These are phyloP conservation scores for Homolaphlyctis polyrhiza DNA, from an alignment of 371 early-diverging fungal genomes.

Conservation along the genomic window DNA sequence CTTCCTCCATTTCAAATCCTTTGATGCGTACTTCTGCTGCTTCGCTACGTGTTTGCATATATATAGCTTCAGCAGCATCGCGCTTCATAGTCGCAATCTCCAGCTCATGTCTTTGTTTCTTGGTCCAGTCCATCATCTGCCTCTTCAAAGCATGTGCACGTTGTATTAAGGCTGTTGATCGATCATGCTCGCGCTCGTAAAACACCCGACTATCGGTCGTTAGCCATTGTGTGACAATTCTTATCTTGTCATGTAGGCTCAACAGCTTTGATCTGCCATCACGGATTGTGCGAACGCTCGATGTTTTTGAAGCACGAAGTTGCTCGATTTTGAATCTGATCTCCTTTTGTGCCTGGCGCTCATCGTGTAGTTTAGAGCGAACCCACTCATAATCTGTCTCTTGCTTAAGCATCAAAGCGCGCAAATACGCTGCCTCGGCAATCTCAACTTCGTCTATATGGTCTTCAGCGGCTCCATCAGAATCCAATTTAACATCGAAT, in stretches of 20 bases:
- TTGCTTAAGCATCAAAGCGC: neutral
- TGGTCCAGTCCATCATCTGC: neutral
- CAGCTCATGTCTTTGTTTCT: neutral
- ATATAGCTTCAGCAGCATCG: neutral
- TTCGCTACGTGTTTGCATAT: neutral
- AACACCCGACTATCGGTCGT: neutral
- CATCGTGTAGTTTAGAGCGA: slow-evolving; percentile 1
- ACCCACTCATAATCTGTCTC: neutral
- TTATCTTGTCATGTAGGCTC: slow-evolving; percentile 4
- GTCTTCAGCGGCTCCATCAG: no score
- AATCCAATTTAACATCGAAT: no score
- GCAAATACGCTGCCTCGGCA: neutral
- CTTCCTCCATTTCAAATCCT: neutral
- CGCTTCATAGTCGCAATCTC: neutral
- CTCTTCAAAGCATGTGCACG: neutral
- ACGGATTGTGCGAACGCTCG: slow-evolving; percentile 3
- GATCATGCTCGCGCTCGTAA: neutral
- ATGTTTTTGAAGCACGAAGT: neutral
- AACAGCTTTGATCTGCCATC: slow-evolving; percentile 3
- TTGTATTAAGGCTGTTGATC: neutral
- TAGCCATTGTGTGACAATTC: neutral
- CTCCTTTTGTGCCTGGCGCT: slow-evolving; percentile 4
- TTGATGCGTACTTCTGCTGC: slow-evolving; percentile 6
- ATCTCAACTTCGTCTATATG: neutral
- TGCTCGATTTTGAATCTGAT: slow-evolving; percentile 8